phyloP scores from a whole-genome alignment of 148 eudicot genomes.

The Cornus suecica region DNA sequence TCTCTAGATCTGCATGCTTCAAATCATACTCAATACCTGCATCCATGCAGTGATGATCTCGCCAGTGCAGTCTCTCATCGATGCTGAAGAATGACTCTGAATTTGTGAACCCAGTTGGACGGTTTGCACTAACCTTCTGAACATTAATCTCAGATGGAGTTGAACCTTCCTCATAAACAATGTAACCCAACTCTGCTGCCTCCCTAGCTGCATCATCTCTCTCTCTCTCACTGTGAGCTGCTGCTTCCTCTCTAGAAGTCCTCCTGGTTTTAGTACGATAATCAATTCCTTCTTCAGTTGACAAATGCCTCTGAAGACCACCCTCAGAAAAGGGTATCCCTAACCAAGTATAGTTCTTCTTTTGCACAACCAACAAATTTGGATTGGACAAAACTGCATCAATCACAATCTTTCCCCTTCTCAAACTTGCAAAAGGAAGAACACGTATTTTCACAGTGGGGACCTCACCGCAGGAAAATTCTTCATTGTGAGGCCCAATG shows the following conservation, averaged over 20 bases:
- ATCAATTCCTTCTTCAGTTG: slow-evolving; percentile 96
- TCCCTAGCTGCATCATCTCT: slow-evolving; percentile 72
- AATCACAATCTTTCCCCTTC: slow-evolving; percentile 85
- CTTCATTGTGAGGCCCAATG: slow-evolving; percentile 82
- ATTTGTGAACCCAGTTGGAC: slow-evolving; percentile 20
- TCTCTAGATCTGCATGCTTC: slow-evolving; percentile 96
- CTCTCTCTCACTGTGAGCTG: slow-evolving; percentile 51
- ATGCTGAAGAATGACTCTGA: slow-evolving; percentile 41
- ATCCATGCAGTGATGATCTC: slow-evolving; percentile 90
- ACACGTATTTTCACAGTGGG: slow-evolving; percentile 70
- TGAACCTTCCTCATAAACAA: slow-evolving; percentile 43
- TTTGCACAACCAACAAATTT: slow-evolving; percentile 76
- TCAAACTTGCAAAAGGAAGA: slow-evolving; percentile 80
- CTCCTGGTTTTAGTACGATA: slow-evolving; percentile 80
- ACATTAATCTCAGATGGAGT: slow-evolving; percentile 32
- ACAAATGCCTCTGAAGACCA: slow-evolving; percentile 53
- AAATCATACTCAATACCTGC: slow-evolving; percentile 85
- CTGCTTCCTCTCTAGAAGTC: slow-evolving; percentile 80
- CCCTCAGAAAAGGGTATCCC: slow-evolving; percentile 82
- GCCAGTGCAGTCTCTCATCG: slow-evolving; percentile 78
- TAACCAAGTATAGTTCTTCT: slow-evolving; percentile 89
- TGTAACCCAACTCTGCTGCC: slow-evolving; percentile 71
- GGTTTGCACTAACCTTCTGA: slow-evolving; percentile 29
- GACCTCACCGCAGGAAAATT: slow-evolving; percentile 93
- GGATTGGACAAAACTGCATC: slow-evolving; percentile 90